Conservation (phyloP, 139 green algal genomes). For the Chlamydomonas incerta region DNA sequence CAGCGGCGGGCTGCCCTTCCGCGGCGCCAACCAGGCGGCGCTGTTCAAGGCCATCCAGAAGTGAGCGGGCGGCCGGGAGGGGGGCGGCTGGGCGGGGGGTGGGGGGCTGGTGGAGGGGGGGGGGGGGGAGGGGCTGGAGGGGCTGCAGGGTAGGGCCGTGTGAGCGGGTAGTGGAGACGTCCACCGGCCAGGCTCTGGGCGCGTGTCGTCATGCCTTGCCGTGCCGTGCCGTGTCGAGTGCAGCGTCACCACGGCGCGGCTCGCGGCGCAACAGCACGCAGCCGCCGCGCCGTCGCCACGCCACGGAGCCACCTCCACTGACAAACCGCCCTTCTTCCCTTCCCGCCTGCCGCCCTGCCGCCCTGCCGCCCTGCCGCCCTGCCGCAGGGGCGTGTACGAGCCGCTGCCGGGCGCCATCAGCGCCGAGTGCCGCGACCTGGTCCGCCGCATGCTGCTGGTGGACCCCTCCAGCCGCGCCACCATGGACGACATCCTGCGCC, state of each 20-base stretch:
- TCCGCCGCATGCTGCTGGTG: conserved; percentile 79
- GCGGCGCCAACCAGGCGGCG: conserved; percentile 40
- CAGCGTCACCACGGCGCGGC: no score
- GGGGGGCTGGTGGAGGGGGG: neutral
- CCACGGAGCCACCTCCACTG: no score
- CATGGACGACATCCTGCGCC: conserved; percentile 50
- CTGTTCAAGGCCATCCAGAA: conserved; percentile 61
- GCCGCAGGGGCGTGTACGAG: conserved; percentile 50
- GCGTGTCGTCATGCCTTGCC: no score
- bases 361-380: neutral
- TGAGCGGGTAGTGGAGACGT: no score
- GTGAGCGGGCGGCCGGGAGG: conserved; percentile 10
- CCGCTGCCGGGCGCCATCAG: conserved; percentile 49
- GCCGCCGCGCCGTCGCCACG: no score
- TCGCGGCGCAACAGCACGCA: no score
- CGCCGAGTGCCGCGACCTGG: conserved; percentile 51
- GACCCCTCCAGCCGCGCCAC: conserved; percentile 70
- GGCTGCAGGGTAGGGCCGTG: no score
- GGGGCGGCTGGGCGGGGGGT: neutral
- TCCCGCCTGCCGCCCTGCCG: neutral
- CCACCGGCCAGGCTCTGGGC: no score
- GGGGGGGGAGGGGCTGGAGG: no score
- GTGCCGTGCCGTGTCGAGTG: no score
- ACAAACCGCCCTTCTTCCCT: neutral
- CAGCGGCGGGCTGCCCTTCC: conserved; percentile 67